These are phyloP conservation scores for Aspergillus melleus DNA, from an alignment of 2,329 filamentous ascomycete species.

Conservation along the genomic window DNA sequence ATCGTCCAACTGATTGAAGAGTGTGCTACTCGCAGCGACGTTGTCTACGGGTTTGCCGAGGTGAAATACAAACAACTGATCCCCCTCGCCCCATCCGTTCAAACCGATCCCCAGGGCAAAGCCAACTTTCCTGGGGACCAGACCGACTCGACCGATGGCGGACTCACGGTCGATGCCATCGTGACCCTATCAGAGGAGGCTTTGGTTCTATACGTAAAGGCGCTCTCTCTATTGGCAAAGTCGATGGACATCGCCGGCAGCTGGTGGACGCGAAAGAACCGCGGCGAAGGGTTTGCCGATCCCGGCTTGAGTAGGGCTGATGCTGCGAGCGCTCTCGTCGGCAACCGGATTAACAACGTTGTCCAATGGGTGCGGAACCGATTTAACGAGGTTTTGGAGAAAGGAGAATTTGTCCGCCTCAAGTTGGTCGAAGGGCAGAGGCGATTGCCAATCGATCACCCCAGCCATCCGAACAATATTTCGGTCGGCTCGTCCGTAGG, in stretches of 20 bases:
- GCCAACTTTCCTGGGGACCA: conserved; percentile 35
- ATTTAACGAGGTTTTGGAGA: conserved; percentile 97
- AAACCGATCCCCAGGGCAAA: conserved; percentile 33
- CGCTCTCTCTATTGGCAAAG: conserved; percentile 82
- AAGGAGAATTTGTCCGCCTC: conserved; percentile 88
- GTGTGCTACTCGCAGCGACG: conserved; percentile 87
- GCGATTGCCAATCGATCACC: conserved; percentile 78
- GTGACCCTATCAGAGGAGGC: conserved; percentile 91
- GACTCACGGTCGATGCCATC: conserved; percentile 80
- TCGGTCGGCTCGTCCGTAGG: conserved; percentile 58
- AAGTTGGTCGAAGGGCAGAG: conserved; percentile 85
- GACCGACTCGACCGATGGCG: conserved; percentile 65
- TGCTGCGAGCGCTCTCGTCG: conserved; percentile 53
- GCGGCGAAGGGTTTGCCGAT: conserved; percentile 58
- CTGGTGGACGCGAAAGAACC: conserved; percentile 84
- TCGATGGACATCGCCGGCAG: conserved; percentile 92
- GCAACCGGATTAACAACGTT: conserved; percentile 80
- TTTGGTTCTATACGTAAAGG: conserved; percentile 93
- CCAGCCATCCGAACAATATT: conserved; percentile 80
- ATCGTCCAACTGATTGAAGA: conserved; percentile 85
- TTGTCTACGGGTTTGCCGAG: conserved; percentile 96
- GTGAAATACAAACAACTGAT: conserved; percentile 98
- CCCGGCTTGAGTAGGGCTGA: conserved; percentile 45
- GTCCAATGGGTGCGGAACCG: conserved; percentile 93
- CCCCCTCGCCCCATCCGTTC: conserved; percentile 72